A percentile compares a stretch with the other conserved stretches of the same genome.
Conservation (phyloP, 1,139 yeast genomes). For the Blastobotrys aristatus region DNA sequence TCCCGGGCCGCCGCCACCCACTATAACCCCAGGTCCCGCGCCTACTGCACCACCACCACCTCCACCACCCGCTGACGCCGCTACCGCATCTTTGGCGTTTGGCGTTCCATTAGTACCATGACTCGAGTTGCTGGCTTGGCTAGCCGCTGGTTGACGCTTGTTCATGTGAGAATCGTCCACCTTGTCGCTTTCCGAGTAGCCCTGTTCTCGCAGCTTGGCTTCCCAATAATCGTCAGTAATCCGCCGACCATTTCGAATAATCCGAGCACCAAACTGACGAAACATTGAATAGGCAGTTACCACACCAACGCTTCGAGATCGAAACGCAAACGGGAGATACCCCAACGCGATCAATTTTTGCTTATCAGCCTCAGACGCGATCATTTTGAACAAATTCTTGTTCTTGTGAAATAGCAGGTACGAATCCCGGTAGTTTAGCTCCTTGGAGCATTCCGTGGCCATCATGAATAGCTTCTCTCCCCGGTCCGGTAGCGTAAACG, state of each 20-base stretch:
- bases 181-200: conserved; percentile 44
- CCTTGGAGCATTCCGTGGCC: conserved; percentile 66
- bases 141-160: background rate
- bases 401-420: conserved; percentile 60
- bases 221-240: conserved; percentile 81
- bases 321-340: conserved; percentile 56
- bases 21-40: background rate
- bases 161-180: conserved; percentile 25
- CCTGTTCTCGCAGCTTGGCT: conserved; percentile 54
- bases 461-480: conserved; percentile 54
- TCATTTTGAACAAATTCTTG: conserved; percentile 50
- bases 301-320: conserved; percentile 61
- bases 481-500: conserved; percentile 51
- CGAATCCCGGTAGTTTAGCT: conserved; percentile 60
- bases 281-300: conserved; percentile 61
- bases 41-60: background rate
- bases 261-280: conserved; percentile 67
- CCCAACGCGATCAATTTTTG: conserved; percentile 52
- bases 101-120: background rate
- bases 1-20: background rate
- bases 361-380: conserved; percentile 56
- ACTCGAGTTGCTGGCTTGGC: background rate
- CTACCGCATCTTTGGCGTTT: background rate
- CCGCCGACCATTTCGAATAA: conserved; percentile 57
- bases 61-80: conserved; percentile 1